Evolutionary conservation across 2,329 filamentous ascomycete species (phyloP), one percentile per base, ranked within the genome.

Genomic region (Dryadomyces quercus-mongolicae): DNA sequence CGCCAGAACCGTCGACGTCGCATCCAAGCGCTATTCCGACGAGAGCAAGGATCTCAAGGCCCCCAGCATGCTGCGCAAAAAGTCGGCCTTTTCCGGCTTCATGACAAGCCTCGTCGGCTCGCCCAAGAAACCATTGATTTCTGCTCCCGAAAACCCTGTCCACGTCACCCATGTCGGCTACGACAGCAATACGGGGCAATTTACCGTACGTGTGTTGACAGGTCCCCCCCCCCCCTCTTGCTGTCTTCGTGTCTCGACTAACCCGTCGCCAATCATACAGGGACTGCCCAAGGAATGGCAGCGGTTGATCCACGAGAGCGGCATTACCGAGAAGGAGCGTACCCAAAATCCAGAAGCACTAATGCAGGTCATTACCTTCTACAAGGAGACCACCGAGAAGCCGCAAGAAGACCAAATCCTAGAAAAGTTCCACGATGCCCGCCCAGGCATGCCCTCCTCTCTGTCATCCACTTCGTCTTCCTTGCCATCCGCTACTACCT

Each of bases 221-320:
- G 25, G 25, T 31, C 25, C 25, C 25, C 8, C 8, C 8, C 4
- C 4, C 8, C 25, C 31, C 44, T 21, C 55, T 55, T 47, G 51
- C 52, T 52, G 25, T 55, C 44, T 38, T 49, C 18, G 25, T 38
- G 13, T 43, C 25, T 9, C n/a, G 5, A 49, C 53, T 60, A 44
- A 58, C 55, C 25, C 20, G 36, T 51, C 2, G 22, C 5, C 31
- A 40, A 10, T 40, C 21, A 18, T 6, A 10, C 34, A 93, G 90
- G 93, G 93, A 59, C 78, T 98, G 31, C 93, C 93, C 18, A 94
- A 93, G 70, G 93, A 97, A 78, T 98, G 93, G 93, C 92, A 97
- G 71, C 85, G 89, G 58, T 81, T 96, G 66, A 82, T 98, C 65
- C 88, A 92, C 71, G 91, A 95, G 69, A 95, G 88, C 69, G 93